Evolutionary conservation across 192 early-diverging fungal genomes (phyloP), one percentile per base, ranked within the genome.

Genomic region (Backusella circina): DNA sequence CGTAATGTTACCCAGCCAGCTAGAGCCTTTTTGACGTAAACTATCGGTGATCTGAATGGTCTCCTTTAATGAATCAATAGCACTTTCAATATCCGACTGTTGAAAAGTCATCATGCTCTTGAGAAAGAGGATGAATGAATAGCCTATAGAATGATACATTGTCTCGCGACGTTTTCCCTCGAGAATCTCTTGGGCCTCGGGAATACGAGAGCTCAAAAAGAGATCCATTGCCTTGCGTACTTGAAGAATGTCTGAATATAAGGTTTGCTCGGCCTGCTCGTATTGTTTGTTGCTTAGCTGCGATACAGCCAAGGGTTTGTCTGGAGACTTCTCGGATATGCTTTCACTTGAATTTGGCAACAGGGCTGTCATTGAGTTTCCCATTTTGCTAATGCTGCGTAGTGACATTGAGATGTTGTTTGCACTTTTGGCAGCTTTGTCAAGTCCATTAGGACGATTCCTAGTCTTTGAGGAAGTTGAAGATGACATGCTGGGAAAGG

Each of bases 71-170:
- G 90, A 82, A 44, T 91, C 84, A 69, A 89, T 85, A 1, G 94
- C 94, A 0, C 65, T 69, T 13, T 82, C 77, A 76, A 96, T 89
- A 78, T 97, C 92, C 5, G 76, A 73, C 7, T 82, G 77, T 66
- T 94, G 90, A 80, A 95, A 97, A 12, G 95, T 93, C 86, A 95
- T 91, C 66, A 93, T 73, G 3, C 90, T 88, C 21, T 89, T 87
- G 12, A 95, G 51, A 57, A 86, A 91, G 39, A 87, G 84, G 44
- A 97, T 87, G n/a, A 91, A 87, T 3, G 88, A 90, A 47, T 89
- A 88, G 12, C 89, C 94, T 33, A 92, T 83, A 28, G 91, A 92
- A 76, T 90, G 88, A 54, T 94, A 94, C 81, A 97, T 85, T 10
- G 92, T 82, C 64, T 72, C 75, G 39, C 83, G 37, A 26, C 67